These are phyloP conservation scores for Penicillium steckii DNA, from an alignment of 495 filamentous ascomycete species.

Conservation along the genomic window DNA sequence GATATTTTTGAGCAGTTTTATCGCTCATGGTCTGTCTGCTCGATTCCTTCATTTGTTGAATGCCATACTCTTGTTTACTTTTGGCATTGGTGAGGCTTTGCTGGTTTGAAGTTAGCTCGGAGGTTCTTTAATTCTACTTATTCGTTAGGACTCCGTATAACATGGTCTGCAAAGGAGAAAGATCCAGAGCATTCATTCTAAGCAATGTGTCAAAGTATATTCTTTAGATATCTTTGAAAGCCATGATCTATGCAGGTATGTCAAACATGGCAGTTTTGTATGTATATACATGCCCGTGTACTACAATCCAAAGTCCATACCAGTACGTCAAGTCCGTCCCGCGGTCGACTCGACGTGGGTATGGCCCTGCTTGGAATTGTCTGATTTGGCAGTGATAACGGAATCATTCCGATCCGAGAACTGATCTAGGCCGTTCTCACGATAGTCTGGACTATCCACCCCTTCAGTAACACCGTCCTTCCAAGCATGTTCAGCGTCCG, in stretches of 20 bases:
- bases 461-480: constrained; percentile 10
- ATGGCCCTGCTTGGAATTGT: constrained; percentile 4
- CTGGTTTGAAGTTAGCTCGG: neutral
- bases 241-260: too few species aligned
- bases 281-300: too few species aligned
- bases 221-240: constrained; percentile 4
- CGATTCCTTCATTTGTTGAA: neutral
- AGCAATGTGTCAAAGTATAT: too few species aligned
- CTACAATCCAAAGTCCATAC: too few species aligned
- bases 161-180: constrained; percentile 6
- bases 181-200: neutral
- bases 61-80: neutral
- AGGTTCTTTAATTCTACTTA: neutral
- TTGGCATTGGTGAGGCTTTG: neutral
- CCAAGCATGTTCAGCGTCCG: constrained; percentile 18
- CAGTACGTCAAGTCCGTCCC: constrained; percentile 13
- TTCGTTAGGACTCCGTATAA: neutral
- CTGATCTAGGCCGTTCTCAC: neutral
- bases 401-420: constrained; percentile 3
- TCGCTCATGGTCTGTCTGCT: neutral
- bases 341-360: constrained; percentile 18
- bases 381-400: constrained; percentile 6
- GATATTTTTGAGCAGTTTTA: neutral
- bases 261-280: too few species aligned
- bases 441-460: neutral